Conservation (phyloP, 1,139 yeast genomes). For the Chernovozyma aurita region DNA sequence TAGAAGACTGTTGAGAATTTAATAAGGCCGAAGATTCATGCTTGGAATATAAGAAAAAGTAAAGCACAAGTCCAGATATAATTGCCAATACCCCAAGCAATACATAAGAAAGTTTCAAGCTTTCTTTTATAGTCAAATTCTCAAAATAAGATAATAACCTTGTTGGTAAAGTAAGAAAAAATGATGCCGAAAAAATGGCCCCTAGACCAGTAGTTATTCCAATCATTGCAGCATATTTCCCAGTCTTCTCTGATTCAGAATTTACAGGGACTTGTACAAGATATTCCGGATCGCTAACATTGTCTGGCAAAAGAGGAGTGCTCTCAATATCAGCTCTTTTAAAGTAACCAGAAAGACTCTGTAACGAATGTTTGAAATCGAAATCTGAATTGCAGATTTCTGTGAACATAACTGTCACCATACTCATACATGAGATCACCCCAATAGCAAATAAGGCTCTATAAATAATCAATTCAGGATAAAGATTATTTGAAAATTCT, state of each 20-base stretch:
- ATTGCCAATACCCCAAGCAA: constrained; percentile 45
- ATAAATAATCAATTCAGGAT: constrained; percentile 47
- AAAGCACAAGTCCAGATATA: constrained; percentile 31
- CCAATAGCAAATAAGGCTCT: constrained; percentile 61
- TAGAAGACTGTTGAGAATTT: constrained; percentile 5
- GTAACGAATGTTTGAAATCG: constrained; percentile 12
- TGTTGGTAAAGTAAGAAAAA: constrained; percentile 47
- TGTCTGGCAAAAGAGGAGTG: constrained; percentile 1
- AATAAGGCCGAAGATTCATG: constrained; percentile 1
- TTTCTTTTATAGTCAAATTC: constrained; percentile 27
- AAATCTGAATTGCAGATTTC: constrained; percentile 49
- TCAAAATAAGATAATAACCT: constrained; percentile 27
- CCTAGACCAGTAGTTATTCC: constrained; percentile 67
- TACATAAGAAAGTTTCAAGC: constrained; percentile 45
- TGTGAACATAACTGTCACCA: constrained; percentile 47
- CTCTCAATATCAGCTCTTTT: constrained; percentile 1
- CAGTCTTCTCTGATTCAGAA: constrained; percentile 29
- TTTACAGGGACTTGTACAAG: background rate
- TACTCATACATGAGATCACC: constrained; percentile 46
- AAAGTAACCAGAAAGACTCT: constrained; percentile 1
- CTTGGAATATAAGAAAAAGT: constrained; percentile 42
- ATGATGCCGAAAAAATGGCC: constrained; percentile 55
- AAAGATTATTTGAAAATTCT: constrained; percentile 16
- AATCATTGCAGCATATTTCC: constrained; percentile 55
- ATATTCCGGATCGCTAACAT: background rate